phyloP scores from a whole-genome alignment of 2,329 filamentous ascomycete species.

The Pseudohalonectria lignicola region DNA sequence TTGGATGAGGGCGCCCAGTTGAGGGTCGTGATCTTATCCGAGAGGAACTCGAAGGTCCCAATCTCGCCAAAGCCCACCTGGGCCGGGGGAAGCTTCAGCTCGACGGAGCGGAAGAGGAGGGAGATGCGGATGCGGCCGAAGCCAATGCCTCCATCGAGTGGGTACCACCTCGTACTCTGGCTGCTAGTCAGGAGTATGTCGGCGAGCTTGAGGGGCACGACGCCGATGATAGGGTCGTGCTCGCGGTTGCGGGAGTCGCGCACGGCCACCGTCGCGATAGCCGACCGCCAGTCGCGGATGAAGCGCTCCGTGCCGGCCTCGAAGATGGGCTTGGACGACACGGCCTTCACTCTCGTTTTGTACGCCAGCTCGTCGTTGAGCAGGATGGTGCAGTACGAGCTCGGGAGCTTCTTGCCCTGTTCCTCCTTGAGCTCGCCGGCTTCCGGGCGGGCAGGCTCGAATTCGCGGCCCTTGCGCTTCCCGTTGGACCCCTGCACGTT shows the following conservation, averaged over 20 bases:
- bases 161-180: slow-evolving; percentile 85
- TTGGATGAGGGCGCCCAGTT: slow-evolving; percentile 49
- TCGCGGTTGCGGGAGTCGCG: slow-evolving; percentile 82
- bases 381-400: slow-evolving; percentile 86
- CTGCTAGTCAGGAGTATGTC: slow-evolving; percentile 83
- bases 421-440: slow-evolving; percentile 84
- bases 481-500: slow-evolving; percentile 80
- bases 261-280: slow-evolving; percentile 77
- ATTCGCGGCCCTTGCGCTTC: slow-evolving; percentile 75
- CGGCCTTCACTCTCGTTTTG: slow-evolving; percentile 88
- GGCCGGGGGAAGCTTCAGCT: slow-evolving; percentile 71
- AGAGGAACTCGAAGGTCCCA: slow-evolving; percentile 82
- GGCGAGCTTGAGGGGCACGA: slow-evolving; percentile 78
- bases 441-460: slow-evolving; percentile 70
- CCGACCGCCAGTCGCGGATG: slow-evolving; percentile 83
- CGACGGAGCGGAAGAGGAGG: slow-evolving; percentile 79
- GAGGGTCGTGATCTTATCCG: slow-evolving; percentile 54
- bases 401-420: slow-evolving; percentile 67
- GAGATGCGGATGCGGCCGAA: slow-evolving; percentile 86
- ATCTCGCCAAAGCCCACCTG: slow-evolving; percentile 85
- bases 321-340: slow-evolving; percentile 92
- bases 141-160: slow-evolving; percentile 87
- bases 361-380: slow-evolving; percentile 83
- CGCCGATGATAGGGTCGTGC: slow-evolving; percentile 88
- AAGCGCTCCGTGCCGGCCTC: slow-evolving; percentile 93